Evolutionary conservation across 2,329 filamentous ascomycete genomes (phyloP), one percentile per base, ranked within the genome.

Genomic region (Cytospora piceicola): DNA sequence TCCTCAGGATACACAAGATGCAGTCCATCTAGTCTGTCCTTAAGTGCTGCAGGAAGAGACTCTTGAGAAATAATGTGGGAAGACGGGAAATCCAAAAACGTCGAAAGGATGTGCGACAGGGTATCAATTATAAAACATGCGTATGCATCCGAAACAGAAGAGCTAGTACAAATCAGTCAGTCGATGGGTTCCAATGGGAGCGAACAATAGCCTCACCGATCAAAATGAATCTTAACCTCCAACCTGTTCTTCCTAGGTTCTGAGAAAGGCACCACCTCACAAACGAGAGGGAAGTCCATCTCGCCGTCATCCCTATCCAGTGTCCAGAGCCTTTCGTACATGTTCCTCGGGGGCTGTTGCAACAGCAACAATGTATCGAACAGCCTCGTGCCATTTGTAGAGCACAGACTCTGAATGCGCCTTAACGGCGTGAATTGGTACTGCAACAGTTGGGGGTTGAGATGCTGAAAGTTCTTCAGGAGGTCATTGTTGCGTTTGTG

Each of bases 361-460:
- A 97, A 79, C 58, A 97, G 85, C 20, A 97, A 79, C 34, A 97
- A 77, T 1, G 90, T 91, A 73, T 96, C 92, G 74, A 97, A 97
- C 0, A 97, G 78, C 15, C 81, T 82, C 22, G 77, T 77, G 1
- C 83, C 81, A 1, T 71, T 69, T 3, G 65, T 82, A 74, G 64
- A 75, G 66, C 68, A 77, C 71, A 72, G 79, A 69, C 70, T 81
- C 71, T 94, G 92, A 17, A 96, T 87, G 0, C 83, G 84, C 29
- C 93, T 85, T 30, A 96, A 77, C 1, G 92, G 86, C 0, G 90
- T 91, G 59, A 96, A 85, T 69, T 97, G 93, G 70, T 90, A 89
- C 0, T 83, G 80, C 22, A 94, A 71, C 2, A 88, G 77, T 0
- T 88, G 81, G 0, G 85, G 78, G 72, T 91, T 93, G 30, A 86